Percentiles rank a stretch among this genome's conserved stretches.
Conservation (phyloP, 75 land plant genomes). For the Pinus taeda region DNA sequence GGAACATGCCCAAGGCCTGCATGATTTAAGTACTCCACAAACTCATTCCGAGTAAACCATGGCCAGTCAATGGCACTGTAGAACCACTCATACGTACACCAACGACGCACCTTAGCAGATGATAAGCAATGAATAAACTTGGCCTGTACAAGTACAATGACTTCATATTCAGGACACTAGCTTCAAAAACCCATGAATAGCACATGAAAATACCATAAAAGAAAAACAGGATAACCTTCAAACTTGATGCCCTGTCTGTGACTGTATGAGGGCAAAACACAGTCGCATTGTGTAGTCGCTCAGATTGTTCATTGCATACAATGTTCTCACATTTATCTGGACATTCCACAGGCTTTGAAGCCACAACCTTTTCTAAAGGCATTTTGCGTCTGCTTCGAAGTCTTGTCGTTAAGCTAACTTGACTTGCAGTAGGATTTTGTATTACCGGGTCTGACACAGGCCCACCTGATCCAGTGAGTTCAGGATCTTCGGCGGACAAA, state of each 20-base stretch:
- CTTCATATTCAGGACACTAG: neutral
- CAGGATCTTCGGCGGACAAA: constrained; percentile 26
- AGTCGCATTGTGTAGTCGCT: constrained; percentile 10
- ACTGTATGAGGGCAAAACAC: constrained; percentile 25
- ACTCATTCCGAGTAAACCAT: constrained; percentile 92
- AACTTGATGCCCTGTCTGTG: constrained; percentile 24
- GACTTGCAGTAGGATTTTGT: constrained; percentile 10
- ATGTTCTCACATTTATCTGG: constrained; percentile 20
- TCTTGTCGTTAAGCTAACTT: constrained; percentile 33
- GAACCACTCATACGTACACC: constrained; percentile 97
- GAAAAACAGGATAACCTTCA: constrained; percentile 33
- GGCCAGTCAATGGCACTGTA: constrained; percentile 99
- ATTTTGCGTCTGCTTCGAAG: constrained; percentile 50
- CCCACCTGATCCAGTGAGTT: constrained; percentile 15
- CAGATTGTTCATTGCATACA: constrained; percentile 11
- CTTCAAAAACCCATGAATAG: neutral
- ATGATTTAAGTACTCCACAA: constrained; percentile 95
- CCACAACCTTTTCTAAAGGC: constrained; percentile 22
- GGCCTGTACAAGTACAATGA: constrained; percentile 36
- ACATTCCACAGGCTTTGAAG: constrained; percentile 14
- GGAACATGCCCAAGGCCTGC: constrained; percentile 86
- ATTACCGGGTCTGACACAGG: constrained; percentile 15
- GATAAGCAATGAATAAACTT: constrained; percentile 64
- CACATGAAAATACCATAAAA: neutral
- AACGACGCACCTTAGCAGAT: constrained; percentile 60